Evolutionary conservation across 2,329 filamentous ascomycete genomes (phyloP), one percentile per base, ranked within the genome.

Genomic region (Microcyclospora tardicrescens): DNA sequence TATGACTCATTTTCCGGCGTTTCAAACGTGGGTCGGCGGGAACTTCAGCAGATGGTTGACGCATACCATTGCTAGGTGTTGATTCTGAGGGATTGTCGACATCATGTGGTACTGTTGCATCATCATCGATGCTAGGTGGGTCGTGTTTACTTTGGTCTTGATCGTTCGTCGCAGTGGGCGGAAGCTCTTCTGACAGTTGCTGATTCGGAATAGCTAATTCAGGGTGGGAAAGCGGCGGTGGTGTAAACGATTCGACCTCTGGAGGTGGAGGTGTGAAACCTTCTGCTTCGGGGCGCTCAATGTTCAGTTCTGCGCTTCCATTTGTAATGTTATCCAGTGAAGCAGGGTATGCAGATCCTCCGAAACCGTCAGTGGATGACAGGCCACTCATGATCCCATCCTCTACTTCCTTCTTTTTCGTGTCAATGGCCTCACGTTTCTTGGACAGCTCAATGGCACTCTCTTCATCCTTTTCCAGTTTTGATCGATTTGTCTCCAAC

Each of bases 301-400:
- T 33, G 13, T 38, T 41, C 27, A 38, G 40, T 11, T 44, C 43
- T 14, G 34, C 32, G 34, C 43, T n/a, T n/a, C 10, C 46, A 32
- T 50, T 47, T 9, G 38, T 11, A 14, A 14, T 42, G 28, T 43
- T 43, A 33, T 49, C 39, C 39, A 36, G 35, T 39, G 31, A 6
- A 11, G 24, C n/a, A 15, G 14, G 14, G 10, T 33, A 12, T 14
- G 30, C 14, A n/a, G 16, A 10, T 6, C 28, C 34, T n/a, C 27
- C 16, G 5, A 32, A 19, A 11, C 13, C 32, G 10, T 30, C 28
- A 3, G 33, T 62, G 44, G 74, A 66, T 11, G 77, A 76, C 15
- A 94, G 71, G 8, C 84, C 84, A 37, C 81, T 77, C 73, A 98
- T 85, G 49, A 98, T 96, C 35, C 77, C 80, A 48, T 89, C 77